phyloP scores from a whole-genome alignment of 257 asterid genomes.

The Solanum bukasovii region DNA sequence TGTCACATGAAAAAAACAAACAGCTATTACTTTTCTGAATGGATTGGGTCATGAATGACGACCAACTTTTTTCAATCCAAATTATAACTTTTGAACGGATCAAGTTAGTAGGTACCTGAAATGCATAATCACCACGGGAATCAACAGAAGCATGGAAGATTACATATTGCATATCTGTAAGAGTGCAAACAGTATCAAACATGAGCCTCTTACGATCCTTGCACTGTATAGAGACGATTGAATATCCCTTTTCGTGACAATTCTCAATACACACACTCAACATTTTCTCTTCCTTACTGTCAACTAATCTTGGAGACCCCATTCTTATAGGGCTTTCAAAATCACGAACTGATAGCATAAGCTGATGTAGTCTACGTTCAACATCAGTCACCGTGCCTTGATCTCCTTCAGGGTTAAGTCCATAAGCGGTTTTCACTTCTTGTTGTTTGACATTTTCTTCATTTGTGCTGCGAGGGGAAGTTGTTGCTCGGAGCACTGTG shows the following conservation, averaged over 20 bases:
- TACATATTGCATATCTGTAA: constrained; percentile 59
- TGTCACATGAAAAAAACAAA: constrained; percentile 15
- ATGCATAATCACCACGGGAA: constrained; percentile 50
- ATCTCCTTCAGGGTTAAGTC: constrained; percentile 33
- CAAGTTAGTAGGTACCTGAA: constrained; percentile 29
- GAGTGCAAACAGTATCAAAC: constrained; percentile 84
- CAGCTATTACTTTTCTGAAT: not conserved
- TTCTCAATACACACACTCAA: constrained; percentile 40
- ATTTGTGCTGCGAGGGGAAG: constrained; percentile 6
- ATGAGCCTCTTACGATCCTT: constrained; percentile 61
- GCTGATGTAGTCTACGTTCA: constrained; percentile 67
- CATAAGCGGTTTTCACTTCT: constrained; percentile 40
- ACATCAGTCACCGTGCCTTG: constrained; percentile 36
- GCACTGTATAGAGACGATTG: constrained; percentile 49
- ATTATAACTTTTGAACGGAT: not conserved
- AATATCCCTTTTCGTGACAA: constrained; percentile 63
- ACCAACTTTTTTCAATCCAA: not conserved
- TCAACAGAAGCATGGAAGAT: constrained; percentile 72
- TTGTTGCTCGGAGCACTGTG: constrained; percentile 55
- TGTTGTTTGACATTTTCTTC: constrained; percentile 24
- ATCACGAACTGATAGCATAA: constrained; percentile 51
- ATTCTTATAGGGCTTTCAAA: constrained; percentile 27
- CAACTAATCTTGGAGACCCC: not conserved
- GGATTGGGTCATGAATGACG: no score
- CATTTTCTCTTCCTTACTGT: constrained; percentile 22